Conservation (phyloP, 306 rosid genomes). For the Corylus americana region DNA sequence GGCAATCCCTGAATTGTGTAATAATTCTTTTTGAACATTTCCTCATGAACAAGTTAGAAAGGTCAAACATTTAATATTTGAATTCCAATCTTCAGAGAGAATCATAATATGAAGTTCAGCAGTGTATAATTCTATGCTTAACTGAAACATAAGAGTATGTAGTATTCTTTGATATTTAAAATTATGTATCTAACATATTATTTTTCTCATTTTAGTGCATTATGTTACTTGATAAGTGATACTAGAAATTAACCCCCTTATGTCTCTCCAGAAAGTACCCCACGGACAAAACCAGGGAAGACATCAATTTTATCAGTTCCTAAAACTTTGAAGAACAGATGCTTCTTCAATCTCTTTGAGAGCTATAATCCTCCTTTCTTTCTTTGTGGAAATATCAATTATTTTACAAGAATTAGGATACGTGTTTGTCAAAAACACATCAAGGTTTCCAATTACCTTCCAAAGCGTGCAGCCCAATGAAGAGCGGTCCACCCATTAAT, state of each 20-base stretch:
- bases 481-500: conserved; percentile 92
- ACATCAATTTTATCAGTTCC: conserved; percentile 17
- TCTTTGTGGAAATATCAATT: conserved; percentile 14
- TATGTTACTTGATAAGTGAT: background rate
- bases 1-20: background rate
- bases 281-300: background rate
- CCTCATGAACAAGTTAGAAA: background rate
- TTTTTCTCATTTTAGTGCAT: background rate
- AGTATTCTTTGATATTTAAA: background rate
- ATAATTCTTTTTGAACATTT: background rate
- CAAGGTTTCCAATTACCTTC: conserved; percentile 61
- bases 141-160: background rate
- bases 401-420: conserved; percentile 6
- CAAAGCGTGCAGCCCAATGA: conserved; percentile 95
- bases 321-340: conserved; percentile 18
- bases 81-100: conserved; percentile 4
- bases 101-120: background rate
- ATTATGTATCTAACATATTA: background rate
- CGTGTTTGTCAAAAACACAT: background rate
- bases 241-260: background rate
- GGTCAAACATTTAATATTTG: background rate
- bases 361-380: background rate
- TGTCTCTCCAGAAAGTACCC: background rate
- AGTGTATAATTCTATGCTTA: background rate
- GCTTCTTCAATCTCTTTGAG: background rate